Conservation (phyloP, 2,329 filamentous ascomycete species). For the Hirsutella thompsonii region DNA sequence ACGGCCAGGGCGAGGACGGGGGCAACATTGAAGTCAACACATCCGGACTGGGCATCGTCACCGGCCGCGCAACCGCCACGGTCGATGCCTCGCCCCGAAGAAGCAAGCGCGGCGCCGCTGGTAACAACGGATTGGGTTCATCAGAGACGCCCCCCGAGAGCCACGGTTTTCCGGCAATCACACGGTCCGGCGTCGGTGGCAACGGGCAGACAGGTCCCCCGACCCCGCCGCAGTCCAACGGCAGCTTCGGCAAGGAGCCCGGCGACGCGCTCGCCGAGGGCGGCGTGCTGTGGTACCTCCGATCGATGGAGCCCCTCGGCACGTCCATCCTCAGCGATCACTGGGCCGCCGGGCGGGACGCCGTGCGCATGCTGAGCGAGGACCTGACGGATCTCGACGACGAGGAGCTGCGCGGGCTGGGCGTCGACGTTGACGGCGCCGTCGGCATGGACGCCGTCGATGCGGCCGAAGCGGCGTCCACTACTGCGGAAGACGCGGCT, state of each 20-base stretch:
- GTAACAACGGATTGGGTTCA: constrained; percentile 10
- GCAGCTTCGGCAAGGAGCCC: constrained; percentile 36
- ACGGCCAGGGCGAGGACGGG: constrained; percentile 22
- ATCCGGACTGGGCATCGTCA: constrained; percentile 18
- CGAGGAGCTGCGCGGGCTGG: constrained; percentile 66
- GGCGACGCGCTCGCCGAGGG: constrained; percentile 51
- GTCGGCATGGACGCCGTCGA: constrained; percentile 14
- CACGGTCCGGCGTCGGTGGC: too few species aligned
- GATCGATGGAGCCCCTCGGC: constrained; percentile 64
- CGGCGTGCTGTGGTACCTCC: constrained; percentile 80
- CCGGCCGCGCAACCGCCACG: constrained; percentile 6
- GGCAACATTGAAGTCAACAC: constrained; percentile 35
- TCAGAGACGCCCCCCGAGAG: constrained; percentile 34
- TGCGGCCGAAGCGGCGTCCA: constrained; percentile 9
- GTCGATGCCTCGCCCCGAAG: constrained; percentile 10
- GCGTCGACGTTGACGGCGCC: constrained; percentile 36
- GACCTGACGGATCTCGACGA: constrained; percentile 88
- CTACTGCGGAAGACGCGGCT: too few species aligned
- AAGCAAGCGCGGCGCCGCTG: constrained; percentile 10
- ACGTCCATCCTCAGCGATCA: constrained; percentile 69
- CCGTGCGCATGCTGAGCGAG: constrained; percentile 59
- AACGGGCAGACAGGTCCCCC: constrained; percentile 34
- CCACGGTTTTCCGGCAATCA: constrained; percentile 28
- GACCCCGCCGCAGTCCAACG: constrained; percentile 55
- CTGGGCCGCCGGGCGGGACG: constrained; percentile 50